Percentiles rank a stretch among this genome's conserved stretches.
Evolutionary conservation across 2,329 filamentous ascomycete species (phyloP).

Genomic region (Cryphonectria radicalis): DNA sequence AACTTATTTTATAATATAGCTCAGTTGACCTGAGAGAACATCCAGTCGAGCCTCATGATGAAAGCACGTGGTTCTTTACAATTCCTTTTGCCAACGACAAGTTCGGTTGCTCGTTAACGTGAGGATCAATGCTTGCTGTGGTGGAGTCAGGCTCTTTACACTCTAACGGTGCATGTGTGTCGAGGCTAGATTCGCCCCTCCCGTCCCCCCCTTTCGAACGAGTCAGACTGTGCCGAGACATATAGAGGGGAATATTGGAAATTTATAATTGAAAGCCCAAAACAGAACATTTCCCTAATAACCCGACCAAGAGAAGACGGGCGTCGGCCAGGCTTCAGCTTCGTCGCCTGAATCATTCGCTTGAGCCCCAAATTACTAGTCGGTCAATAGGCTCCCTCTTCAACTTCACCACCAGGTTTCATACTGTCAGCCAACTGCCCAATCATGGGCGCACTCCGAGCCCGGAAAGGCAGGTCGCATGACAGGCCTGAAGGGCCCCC

Average conservation of each 20-base stretch:
- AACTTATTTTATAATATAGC: background rate
- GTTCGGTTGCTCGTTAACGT: background rate
- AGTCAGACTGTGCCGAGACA: background rate
- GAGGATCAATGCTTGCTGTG: background rate
- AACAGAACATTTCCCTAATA: background rate
- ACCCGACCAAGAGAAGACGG: background rate
- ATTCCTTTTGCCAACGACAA: background rate
- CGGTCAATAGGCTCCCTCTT: background rate
- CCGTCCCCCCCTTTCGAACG: too few species aligned
- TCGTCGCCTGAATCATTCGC: background rate
- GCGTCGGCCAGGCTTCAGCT: background rate
- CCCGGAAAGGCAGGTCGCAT: constrained; percentile 7
- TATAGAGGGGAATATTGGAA: background rate
- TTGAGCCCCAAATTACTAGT: background rate
- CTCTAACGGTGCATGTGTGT: too few species aligned
- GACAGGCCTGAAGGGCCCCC: background rate
- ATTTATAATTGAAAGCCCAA: background rate
- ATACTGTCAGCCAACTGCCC: background rate
- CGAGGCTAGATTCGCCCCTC: background rate
- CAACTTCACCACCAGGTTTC: background rate
- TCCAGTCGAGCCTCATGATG: background rate
- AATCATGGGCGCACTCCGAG: background rate
- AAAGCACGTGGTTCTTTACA: background rate
- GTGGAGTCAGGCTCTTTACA: background rate
- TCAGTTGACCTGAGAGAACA: background rate